Base-by-base conservation (phyloP, 805 yeast genomes). In the Wilhelminamyces savonicus region DNA sequence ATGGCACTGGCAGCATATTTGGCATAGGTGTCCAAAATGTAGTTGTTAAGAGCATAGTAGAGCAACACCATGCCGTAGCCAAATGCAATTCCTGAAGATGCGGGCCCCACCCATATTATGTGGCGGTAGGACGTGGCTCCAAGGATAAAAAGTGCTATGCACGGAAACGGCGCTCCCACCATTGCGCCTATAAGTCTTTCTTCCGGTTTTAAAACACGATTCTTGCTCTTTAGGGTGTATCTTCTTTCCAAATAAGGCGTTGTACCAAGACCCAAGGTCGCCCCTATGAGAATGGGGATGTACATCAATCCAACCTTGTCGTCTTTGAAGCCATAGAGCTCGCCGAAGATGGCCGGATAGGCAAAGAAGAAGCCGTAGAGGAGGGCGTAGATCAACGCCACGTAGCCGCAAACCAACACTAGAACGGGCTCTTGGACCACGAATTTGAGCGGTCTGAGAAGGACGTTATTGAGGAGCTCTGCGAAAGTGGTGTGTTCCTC, bases 311-410 rank as follows among this genome's bases (percentile, higher is more conserved):
- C 96, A 42, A 82, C 76, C 30, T 68, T 66, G 44, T 84, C 83
- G 54, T 85, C 94, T 41, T 78, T 68, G 57, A 67, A 86, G 27
- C 78, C 85, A 48, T 87, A 83, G 31, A 86, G 67, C 32, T 78
- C 82, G 32, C 69, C 71, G 54, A 87, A 87, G 30, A 87, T 84
- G 30, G 81, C 94, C 4, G 97, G 97, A 59, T 82, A 87, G 1
- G 97, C 96, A 61, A 86, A 87, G 76, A 87, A 87, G 66, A 87
- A 87, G 9, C 95, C 95, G 50, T 87, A 87, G 29, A 87, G 66
- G 52, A 87, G 67, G n/a, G 95, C 80, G 62, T 87, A 87, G 54
- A 87, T 85, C 52, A 87, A 69, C 40, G 94, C 87, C 37, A 87
- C 90, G 56, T 85, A 87, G 44, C 75, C 73, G 56, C 94, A 85